Evolutionary conservation across 2,329 filamentous ascomycete genomes (phyloP), one percentile per base, ranked within the genome.

Genomic region (Pseudocercospora cruenta): DNA sequence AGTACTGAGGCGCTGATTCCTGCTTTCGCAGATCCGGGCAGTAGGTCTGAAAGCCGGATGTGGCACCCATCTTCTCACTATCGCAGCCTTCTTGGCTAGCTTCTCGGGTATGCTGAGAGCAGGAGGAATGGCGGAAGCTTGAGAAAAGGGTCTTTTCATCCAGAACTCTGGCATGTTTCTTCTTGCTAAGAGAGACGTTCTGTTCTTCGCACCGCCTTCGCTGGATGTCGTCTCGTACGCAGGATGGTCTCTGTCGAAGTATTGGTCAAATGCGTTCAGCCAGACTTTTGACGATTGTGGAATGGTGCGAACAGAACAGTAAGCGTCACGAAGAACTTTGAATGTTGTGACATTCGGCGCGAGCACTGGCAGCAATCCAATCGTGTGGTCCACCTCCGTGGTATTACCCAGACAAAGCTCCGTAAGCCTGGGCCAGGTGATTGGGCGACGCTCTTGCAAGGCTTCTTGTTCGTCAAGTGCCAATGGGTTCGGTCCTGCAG

Each of bases 401-500:
- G 74, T 66, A 10, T 73, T 73, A 1, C 75, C 73, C 2, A 76
- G 58, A 54, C 67, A 72, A 16, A 76, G 62, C 57, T 73, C 69
- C 21, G 69, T 62, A 9, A 77, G 64, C 5, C 58, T 47, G 2
- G 24, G 61, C 73, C 73, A 77, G 1, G 54, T 10, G 22, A 74
- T 59, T 1, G 66, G 45, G n/a, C 58, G 43, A 9, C 70, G 66
- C 6, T 65, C 47, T 16, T 62, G 57, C 24, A 75, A 43, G 4
- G 58, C 66, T 4, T 60, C 51, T 28, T 73, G 67, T 10, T 67
- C 58, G 31, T 73, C 68, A 5, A 78, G 67, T 7, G 67, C 57
- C 4, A 78, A 47, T 1, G 75, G 76, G 64, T 72, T 73, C 12
- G 75, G 75, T 12, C 76, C 77, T 1, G 71, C 62, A 2, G 58